Conservation (phyloP, 345 rosid genomes). For the Anastatica hierochuntica region DNA sequence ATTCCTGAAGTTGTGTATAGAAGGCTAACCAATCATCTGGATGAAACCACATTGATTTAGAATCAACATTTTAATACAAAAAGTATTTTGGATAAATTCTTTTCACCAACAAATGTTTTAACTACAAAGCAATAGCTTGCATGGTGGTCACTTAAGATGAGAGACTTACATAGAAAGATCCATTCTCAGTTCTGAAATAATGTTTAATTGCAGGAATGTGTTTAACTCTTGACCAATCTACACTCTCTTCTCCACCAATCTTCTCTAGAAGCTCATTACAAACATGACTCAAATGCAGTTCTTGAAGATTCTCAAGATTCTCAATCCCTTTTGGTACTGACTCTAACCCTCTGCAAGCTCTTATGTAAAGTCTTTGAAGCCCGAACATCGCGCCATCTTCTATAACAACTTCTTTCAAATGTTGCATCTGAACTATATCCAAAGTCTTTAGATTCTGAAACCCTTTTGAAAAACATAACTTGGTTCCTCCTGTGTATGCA, state of each 20-base stretch:
- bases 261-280: slow-evolving; percentile 14
- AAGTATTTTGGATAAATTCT: too few species aligned
- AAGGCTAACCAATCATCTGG: too few species aligned
- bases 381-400: slow-evolving; percentile 13
- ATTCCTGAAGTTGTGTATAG: too few species aligned
- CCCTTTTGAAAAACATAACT: slow-evolving; percentile 15
- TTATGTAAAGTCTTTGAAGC: slow-evolving; percentile 10
- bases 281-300: slow-evolving; percentile 18
- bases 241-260: slow-evolving; percentile 9
- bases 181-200: slow-evolving; percentile 11
- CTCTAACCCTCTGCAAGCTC: slow-evolving; percentile 16
- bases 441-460: slow-evolving; percentile 21
- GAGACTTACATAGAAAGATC: slow-evolving; percentile 20
- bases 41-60: too few species aligned
- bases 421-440: background rate
- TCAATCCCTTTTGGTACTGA: slow-evolving; percentile 13
- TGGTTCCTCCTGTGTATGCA: slow-evolving; percentile 9
- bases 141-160: slow-evolving; percentile 2
- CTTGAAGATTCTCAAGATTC: slow-evolving; percentile 11
- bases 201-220: slow-evolving; percentile 22
- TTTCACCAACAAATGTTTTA: too few species aligned
- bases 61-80: too few species aligned
- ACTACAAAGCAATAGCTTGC: too few species aligned
- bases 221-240: slow-evolving; percentile 11
- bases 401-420: slow-evolving; percentile 12